Evolutionary conservation across 148 eudicot species (phyloP), one percentile per base, ranked within the genome.

Genomic region (Amaranthus hypochondriacus): DNA sequence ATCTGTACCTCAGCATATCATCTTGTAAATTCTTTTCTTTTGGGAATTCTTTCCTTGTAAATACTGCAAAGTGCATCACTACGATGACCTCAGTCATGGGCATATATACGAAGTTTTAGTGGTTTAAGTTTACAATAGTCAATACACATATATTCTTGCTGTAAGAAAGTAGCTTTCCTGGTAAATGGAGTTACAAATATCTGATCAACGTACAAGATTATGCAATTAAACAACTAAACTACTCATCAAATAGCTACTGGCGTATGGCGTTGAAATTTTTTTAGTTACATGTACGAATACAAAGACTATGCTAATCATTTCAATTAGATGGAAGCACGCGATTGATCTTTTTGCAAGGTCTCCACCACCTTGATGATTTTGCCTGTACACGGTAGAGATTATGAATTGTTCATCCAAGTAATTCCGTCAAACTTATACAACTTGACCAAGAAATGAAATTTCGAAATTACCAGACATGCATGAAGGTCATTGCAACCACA

Each of bases 401-500:
- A 2, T 67, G 6, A 55, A 11, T 13, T 9, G 48, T 9, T 12
- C 9, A 2, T 1, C 7, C 48, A 66, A 13, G 13, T 7, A 48
- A 48, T 65, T 48, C 42, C 12, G 48, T 7, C 39, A 2, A 46
- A 48, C 50, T 13, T 0, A 60, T 28, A 7, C 4, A 28, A 28
- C 39, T 28, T 28, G 39, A 28, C 39, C 39, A 28, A 28, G 0
- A 7, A 14, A 39, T 12, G 15, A 50, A 8, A 57, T 6, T 13
- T 12, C 7, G 14, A 48, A 15, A 49, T 72, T 73, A 74, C 81
- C 77, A 6, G 42, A 52, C 82, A 82, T 42, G 77, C 72, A 54
- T 68, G 82, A 71, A 82, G 63, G 55, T 79, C 78, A 62, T 49
- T 73, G 57, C 77, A 69, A 67, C 85, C 82, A 9, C 85, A 79